phyloP scores from a whole-genome alignment of 352 stramenopile genomes.

The Pilasporangium apinafurcum region DNA sequence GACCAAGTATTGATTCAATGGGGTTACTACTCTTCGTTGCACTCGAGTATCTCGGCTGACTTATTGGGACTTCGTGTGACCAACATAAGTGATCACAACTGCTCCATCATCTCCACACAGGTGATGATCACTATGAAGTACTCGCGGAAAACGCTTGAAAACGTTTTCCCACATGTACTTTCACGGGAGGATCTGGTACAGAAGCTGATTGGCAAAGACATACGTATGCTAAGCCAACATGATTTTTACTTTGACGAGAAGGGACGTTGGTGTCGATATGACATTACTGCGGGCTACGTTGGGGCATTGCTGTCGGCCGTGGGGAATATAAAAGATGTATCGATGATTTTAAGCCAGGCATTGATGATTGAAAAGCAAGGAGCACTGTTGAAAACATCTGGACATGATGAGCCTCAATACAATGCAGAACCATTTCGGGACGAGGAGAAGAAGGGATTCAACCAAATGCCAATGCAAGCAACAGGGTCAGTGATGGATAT shows the following conservation, averaged over 20 bases:
- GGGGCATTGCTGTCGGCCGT: slow-evolving; percentile 7
- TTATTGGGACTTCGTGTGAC: too few relatives aligned
- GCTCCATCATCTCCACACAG: neutral
- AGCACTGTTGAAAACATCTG: too few relatives aligned
- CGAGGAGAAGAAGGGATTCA: too few relatives aligned
- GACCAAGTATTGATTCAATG: neutral
- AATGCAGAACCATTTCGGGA: neutral
- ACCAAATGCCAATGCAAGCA: too few relatives aligned
- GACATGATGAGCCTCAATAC: too few relatives aligned
- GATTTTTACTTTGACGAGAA: slow-evolving; percentile 19
- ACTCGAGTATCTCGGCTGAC: too few relatives aligned
- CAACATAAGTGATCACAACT: neutral
- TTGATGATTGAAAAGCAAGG: neutral
- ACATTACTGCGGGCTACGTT: slow-evolving; percentile 16
- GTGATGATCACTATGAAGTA: slow-evolving; percentile 5
- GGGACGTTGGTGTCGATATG: slow-evolving; percentile 13
- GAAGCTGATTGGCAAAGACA: slow-evolving; percentile 23
- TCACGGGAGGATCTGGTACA: slow-evolving; percentile 26
- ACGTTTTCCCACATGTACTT: slow-evolving; percentile 28
- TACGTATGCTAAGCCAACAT: slow-evolving; percentile 13
- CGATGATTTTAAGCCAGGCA: slow-evolving; percentile 1
- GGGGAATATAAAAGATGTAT: neutral
- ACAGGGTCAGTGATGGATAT: too few relatives aligned
- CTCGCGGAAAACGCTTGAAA: slow-evolving; percentile 13
- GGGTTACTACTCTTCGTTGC: slow-evolving; percentile 8